Evolutionary conservation across 495 filamentous ascomycete genomes (phyloP).

Genomic region (Talaromyces adpressus): DNA sequence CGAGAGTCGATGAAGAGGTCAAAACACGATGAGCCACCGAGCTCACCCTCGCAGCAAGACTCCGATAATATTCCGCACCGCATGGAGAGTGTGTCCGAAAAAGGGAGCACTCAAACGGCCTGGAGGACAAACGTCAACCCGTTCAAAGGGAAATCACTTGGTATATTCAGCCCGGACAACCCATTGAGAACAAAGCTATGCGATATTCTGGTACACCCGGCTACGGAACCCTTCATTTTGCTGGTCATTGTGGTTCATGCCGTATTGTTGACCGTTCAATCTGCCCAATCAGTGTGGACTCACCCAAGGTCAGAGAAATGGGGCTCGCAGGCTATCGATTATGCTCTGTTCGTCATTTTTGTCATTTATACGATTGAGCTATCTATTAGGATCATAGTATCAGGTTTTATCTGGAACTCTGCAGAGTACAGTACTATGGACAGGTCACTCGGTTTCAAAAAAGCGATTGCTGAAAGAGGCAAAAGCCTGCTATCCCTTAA

Average conservation of each 20-base stretch:
- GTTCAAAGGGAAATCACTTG: constrained; percentile 77
- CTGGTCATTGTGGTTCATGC: constrained; percentile 84
- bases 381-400: constrained; percentile 75
- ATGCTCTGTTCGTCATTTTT: constrained; percentile 74
- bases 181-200: constrained; percentile 67
- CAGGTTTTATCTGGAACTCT: constrained; percentile 84
- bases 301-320: constrained; percentile 46
- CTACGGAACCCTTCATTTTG: constrained; percentile 81
- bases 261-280: constrained; percentile 75
- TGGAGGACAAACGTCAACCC: constrained; percentile 64
- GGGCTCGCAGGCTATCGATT: constrained; percentile 68
- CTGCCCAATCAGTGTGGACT: constrained; percentile 58
- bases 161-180: constrained; percentile 74
- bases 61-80: constrained; percentile 44
- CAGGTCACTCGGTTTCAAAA: constrained; percentile 60
- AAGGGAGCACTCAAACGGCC: constrained; percentile 32
- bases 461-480: constrained; percentile 67
- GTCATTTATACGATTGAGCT: constrained; percentile 87
- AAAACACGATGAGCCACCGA: constrained; percentile 46
- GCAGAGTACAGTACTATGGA: constrained; percentile 76
- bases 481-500: constrained; percentile 72
- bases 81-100: constrained; percentile 19
- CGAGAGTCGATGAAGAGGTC: constrained; percentile 52
- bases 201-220: constrained; percentile 80
- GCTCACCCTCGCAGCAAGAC: constrained; percentile 49